Conservation (phyloP, 257 asterid genomes). For the Ophiorrhiza pumila region DNA sequence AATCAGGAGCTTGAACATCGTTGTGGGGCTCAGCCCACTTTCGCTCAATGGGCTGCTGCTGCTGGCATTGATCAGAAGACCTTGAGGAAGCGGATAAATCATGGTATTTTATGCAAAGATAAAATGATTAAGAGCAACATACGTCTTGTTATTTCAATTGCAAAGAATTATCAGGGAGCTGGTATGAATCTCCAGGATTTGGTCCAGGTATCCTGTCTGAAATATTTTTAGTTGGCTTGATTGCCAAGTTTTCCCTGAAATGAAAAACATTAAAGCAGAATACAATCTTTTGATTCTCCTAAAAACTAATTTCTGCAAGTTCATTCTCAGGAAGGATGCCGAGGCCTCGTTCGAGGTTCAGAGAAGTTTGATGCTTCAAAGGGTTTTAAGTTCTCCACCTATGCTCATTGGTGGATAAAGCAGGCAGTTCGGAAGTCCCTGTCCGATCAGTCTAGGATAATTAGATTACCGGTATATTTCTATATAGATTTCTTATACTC, state of each 20-base stretch:
- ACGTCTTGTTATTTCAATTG: slow-evolving; percentile 90
- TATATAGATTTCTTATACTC: background rate
- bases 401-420: slow-evolving; percentile 98
- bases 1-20: slow-evolving; percentile 62
- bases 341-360: slow-evolving; percentile 81
- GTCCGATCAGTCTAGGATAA: slow-evolving; percentile 40
- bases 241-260: slow-evolving; percentile 8
- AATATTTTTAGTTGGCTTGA: slow-evolving; percentile 6
- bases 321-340: slow-evolving; percentile 81
- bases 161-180: slow-evolving; percentile 85
- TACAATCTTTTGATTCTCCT: slow-evolving; percentile 1
- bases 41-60: slow-evolving; percentile 89
- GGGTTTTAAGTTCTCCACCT: slow-evolving; percentile 93
- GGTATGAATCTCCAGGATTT: slow-evolving; percentile 95
- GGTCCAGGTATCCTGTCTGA: slow-evolving; percentile 68
- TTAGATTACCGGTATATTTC: slow-evolving; percentile 31
- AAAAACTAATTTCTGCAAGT: slow-evolving; percentile 17
- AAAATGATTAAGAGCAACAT: slow-evolving; percentile 91
- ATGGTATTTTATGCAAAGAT: slow-evolving; percentile 76
- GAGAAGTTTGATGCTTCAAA: slow-evolving; percentile 87
- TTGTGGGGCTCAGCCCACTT: slow-evolving; percentile 58
- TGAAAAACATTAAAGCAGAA: slow-evolving; percentile 4
- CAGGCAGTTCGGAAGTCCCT: slow-evolving; percentile 48
- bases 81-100: slow-evolving; percentile 66
- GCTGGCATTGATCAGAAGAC: slow-evolving; percentile 84